These are phyloP conservation scores for Candida bentonensis DNA, from an alignment of 805 yeast species.

Conservation along the genomic window DNA sequence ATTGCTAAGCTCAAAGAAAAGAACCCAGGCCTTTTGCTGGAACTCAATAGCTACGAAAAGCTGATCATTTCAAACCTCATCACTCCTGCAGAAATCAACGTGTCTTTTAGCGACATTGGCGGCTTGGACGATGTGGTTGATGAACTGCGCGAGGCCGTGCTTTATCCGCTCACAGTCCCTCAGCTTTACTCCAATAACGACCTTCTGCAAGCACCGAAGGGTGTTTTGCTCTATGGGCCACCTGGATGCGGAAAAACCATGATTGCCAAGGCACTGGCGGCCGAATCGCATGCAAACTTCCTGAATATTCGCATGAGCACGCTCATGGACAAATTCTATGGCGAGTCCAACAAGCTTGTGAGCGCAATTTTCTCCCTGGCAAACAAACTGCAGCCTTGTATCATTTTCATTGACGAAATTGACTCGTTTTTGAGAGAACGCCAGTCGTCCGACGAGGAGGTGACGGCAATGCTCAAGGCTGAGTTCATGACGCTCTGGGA, in stretches of 20 bases:
- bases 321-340: conserved; percentile 95
- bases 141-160: conserved; percentile 76
- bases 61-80: conserved; percentile 66
- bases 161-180: conserved; percentile 58
- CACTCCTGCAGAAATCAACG: conserved; percentile 69
- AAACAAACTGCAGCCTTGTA: conserved; percentile 81
- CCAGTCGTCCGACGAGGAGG: conserved; percentile 76
- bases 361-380: conserved; percentile 90
- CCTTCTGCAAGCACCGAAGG: conserved; percentile 81
- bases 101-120: conserved; percentile 71
- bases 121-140: conserved; percentile 74
- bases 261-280: conserved; percentile 91
- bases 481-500: conserved; percentile 98
- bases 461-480: conserved; percentile 87
- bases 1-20: conserved; percentile 41
- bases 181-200: conserved; percentile 40
- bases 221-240: conserved; percentile 85
- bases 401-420: conserved; percentile 89
- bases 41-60: conserved; percentile 60
- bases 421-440: conserved; percentile 89
- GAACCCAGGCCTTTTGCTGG: conserved; percentile 44
- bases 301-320: conserved; percentile 85
- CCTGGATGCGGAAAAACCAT: conserved; percentile 98
- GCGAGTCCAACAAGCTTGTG: conserved; percentile 86
- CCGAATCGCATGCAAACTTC: conserved; percentile 83